A percentile compares a stretch with the other conserved stretches of the same genome.
Evolutionary conservation across 2,329 filamentous ascomycete genomes (phyloP).

Genomic region (Talaromyces amestolkiae): DNA sequence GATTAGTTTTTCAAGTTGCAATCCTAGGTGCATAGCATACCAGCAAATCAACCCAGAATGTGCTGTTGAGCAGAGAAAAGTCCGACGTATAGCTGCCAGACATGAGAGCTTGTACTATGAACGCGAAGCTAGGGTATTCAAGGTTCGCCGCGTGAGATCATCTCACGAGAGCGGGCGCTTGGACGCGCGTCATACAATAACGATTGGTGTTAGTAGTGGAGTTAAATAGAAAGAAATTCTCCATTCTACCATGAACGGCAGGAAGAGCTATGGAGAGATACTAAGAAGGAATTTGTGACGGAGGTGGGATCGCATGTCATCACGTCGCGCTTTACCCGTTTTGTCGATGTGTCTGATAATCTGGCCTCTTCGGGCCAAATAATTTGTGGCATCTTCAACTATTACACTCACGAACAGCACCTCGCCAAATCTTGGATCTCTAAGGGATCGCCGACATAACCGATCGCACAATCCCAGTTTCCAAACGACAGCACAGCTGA

Average conservation of each 20-base stretch:
- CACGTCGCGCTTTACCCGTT: conserved; percentile 16
- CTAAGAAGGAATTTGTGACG: background rate
- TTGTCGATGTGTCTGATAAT: conserved; percentile 12
- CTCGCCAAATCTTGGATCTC: no score
- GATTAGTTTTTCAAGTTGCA: background rate
- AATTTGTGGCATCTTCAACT: conserved; percentile 7
- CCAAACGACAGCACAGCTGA: background rate
- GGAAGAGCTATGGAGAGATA: background rate
- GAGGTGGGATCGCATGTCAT: conserved; percentile 4
- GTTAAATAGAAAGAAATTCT: background rate
- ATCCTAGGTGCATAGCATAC: background rate
- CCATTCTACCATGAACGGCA: background rate
- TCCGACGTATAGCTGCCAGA: conserved; percentile 18
- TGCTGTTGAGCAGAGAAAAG: conserved; percentile 16
- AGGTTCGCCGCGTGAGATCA: background rate
- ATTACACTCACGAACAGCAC: background rate
- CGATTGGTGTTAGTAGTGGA: no score
- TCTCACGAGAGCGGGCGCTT: background rate
- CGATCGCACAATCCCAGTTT: background rate
- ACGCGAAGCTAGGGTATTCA: background rate
- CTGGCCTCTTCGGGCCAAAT: conserved; percentile 18
- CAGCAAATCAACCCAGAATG: conserved; percentile 19
- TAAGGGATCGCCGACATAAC: background rate
- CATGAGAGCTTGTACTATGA: conserved; percentile 8
- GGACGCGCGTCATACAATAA: background rate